These are phyloP conservation scores for Aspergillus transmontanensis DNA, from an alignment of 2,329 filamentous ascomycete species.

Conservation along the genomic window DNA sequence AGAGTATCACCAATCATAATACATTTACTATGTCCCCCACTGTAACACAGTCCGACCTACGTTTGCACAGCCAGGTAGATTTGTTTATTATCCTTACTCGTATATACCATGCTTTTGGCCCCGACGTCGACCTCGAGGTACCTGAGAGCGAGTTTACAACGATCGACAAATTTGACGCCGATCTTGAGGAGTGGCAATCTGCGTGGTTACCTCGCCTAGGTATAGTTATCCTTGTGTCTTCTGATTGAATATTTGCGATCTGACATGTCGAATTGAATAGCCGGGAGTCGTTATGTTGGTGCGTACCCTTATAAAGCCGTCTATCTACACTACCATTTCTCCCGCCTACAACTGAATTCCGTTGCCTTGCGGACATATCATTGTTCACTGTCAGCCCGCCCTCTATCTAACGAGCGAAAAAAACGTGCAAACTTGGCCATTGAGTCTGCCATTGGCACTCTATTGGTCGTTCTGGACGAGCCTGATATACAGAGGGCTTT, in stretches of 20 bases:
- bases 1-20: conserved; percentile 40
- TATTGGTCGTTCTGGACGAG: conserved; percentile 46
- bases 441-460: conserved; percentile 45
- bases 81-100: conserved; percentile 48
- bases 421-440: conserved; percentile 49
- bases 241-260: not conserved
- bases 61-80: conserved; percentile 46
- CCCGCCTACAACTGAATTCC: conserved; percentile 53
- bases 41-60: conserved; percentile 37
- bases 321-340: conserved; percentile 55
- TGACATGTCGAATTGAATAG: conserved; percentile 27
- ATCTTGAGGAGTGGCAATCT: conserved; percentile 42
- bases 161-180: conserved; percentile 44
- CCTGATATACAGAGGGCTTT: conserved; percentile 46
- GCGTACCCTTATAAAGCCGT: conserved; percentile 55
- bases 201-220: conserved; percentile 40
- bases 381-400: conserved; percentile 37
- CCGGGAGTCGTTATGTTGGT: conserved; percentile 49
- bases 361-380: conserved; percentile 52
- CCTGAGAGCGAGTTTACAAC: conserved; percentile 43
- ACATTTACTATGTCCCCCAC: conserved; percentile 34
- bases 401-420: conserved; percentile 49
- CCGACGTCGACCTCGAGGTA: conserved; percentile 46
- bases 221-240: conserved; percentile 15
- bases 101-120: conserved; percentile 48